Conservation (phyloP, 129 eudicot genomes). For the Ambrosia trifida region DNA sequence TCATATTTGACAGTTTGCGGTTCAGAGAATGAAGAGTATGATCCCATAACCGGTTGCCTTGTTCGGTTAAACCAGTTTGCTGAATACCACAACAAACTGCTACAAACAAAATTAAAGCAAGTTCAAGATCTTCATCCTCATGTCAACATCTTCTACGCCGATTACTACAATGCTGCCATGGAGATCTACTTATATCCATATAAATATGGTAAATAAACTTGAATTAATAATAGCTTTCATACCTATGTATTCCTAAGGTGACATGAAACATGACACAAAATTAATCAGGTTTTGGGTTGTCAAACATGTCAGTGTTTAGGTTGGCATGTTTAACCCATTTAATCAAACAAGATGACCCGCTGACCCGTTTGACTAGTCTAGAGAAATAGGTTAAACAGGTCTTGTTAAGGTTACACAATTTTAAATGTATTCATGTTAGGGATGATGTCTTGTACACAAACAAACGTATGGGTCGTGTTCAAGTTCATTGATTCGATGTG, state of each 20-base stretch:
- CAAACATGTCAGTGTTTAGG: not conserved
- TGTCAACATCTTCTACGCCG: slow-evolving; percentile 43
- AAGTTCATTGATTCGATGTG: too few species aligned
- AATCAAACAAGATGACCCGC: too few species aligned
- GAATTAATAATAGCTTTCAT: not conserved
- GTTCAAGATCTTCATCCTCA: not conserved
- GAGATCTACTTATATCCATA: slow-evolving; percentile 37
- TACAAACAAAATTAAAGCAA: too few species aligned
- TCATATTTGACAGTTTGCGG: slow-evolving; percentile 8
- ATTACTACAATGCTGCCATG: slow-evolving; percentile 51
- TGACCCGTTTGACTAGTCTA: too few species aligned
- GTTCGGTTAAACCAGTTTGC: too few species aligned
- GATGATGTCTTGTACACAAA: too few species aligned
- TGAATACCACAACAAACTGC: too few species aligned
- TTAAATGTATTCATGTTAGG: not conserved
- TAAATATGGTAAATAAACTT: slow-evolving; percentile 34
- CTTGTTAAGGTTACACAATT: not conserved
- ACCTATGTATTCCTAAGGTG: not conserved
- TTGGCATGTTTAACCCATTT: too few species aligned
- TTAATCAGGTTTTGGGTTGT: not conserved
- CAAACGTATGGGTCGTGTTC: not conserved
- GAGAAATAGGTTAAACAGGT: not conserved
- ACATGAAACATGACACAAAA: not conserved
- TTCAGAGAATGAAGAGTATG: slow-evolving; percentile 35
- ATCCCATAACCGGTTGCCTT: not conserved